Base-by-base conservation (phyloP, 345 rosid species). In the Excoecaria cochinchinensis region DNA sequence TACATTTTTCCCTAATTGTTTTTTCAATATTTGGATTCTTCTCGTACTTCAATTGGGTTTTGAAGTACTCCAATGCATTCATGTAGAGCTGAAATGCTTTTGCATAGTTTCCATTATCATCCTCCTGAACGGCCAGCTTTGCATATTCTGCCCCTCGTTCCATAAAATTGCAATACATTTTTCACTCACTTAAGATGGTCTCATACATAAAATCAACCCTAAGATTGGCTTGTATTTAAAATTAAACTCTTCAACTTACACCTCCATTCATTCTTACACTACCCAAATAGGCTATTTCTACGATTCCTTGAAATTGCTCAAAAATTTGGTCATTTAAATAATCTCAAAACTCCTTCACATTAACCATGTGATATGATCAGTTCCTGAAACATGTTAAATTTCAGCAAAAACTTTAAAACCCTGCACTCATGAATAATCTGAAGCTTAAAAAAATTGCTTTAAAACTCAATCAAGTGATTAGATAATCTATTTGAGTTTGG, bases 51-150 rank as follows among this genome's bases (percentile, higher is more conserved):
- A 93, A 82, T 75, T 93, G 97, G 79, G 93, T 89, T 72, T 88
- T 86, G 85, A 93, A 91, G 85, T 93, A 91, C 86, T 93, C 97
- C 48, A 93, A 87, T 19, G 98, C 95, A 84, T 91, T 93, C 97
- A 89, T 91, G 83, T 93, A 93, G 17, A 93, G 76, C 71, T 90
- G 92, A 67, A 91, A 88, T 4, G 98, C 98, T 78, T 87, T 91
- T 15, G 82, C 81, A 83, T 90, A 93, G 78, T 93, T 93, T 51
- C 98, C 97, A 0, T 91, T 90, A 86, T 91, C 87, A 74, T 93
- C 98, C 56, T 91, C 98, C 24, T 78, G 82, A 5, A 93, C 98
- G 1, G 98, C 98, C 79, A 89, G 97, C 84, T 86, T 93, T 77
- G 88, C 98, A 84, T 86, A 93, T 91, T 91, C 97, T 78, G 87